phyloP scores from a whole-genome alignment of 2,329 filamentous ascomycete species.

The Ophiostoma tasmaniense region DNA sequence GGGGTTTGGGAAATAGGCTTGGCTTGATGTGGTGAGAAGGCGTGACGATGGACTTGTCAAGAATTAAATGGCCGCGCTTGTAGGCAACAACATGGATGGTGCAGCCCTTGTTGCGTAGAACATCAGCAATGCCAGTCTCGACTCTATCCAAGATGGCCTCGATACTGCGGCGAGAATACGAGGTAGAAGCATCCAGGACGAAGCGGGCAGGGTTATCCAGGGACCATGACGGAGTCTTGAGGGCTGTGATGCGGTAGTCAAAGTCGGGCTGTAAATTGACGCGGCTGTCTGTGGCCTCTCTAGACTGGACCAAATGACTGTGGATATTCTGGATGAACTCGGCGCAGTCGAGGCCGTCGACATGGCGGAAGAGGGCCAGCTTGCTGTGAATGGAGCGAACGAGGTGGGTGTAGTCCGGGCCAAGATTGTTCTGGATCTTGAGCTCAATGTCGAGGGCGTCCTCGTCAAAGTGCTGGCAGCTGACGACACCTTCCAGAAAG shows the following conservation, averaged over 20 bases:
- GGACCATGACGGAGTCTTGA: conserved; percentile 39
- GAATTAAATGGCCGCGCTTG: conserved; percentile 45
- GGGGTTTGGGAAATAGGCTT: conserved; percentile 27
- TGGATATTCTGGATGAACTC: conserved; percentile 37
- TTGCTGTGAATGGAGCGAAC: conserved; percentile 36
- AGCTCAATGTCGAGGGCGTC: conserved; percentile 40
- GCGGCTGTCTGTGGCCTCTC: conserved; percentile 35
- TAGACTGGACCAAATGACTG: conserved; percentile 29
- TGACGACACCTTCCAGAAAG: conserved; percentile 30
- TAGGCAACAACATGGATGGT: conserved; percentile 40
- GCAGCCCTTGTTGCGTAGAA: conserved; percentile 39
- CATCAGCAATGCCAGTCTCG: conserved; percentile 41
- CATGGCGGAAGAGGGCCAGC: conserved; percentile 38
- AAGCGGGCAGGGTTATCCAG: conserved; percentile 40
- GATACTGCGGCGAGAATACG: conserved; percentile 37
- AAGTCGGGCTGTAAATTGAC: conserved; percentile 39
- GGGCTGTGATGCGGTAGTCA: conserved; percentile 38
- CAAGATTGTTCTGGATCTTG: conserved; percentile 41
- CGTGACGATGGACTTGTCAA: conserved; percentile 41
- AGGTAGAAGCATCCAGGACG: conserved; percentile 33
- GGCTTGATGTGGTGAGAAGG: conserved; percentile 28
- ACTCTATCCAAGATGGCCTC: conserved; percentile 44
- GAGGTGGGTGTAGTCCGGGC: conserved; percentile 39
- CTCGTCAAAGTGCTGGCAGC: conserved; percentile 34
- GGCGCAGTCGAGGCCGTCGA: conserved; percentile 35